phyloP scores from a whole-genome alignment of 768 basidiomycete genomes.

The Suillus subluteus region DNA sequence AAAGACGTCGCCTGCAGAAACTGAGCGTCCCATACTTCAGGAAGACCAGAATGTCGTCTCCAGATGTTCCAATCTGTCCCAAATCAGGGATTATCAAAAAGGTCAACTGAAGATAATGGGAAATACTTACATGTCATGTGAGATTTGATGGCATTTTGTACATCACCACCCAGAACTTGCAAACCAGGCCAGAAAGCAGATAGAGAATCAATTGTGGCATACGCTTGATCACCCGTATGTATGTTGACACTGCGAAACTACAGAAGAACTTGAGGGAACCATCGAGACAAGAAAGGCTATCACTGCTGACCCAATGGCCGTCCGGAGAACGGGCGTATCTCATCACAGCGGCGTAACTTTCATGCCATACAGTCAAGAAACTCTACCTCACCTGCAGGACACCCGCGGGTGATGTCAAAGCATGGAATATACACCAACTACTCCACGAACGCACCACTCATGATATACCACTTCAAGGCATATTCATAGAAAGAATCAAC shows the following conservation, averaged over 20 bases:
- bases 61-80: constrained; percentile 87
- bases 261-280: constrained; percentile 8
- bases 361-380: constrained; percentile 86
- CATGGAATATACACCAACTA: constrained; percentile 19
- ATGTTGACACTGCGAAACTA: constrained; percentile 91
- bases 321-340: constrained; percentile 79
- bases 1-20: constrained; percentile 70
- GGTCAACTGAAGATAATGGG: background rate
- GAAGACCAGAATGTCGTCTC: constrained; percentile 84
- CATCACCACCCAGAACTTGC: constrained; percentile 84
- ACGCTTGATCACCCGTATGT: constrained; percentile 71
- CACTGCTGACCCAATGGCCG: constrained; percentile 75
- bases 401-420: constrained; percentile 15
- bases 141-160: constrained; percentile 90
- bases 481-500: constrained; percentile 97
- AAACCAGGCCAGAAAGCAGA: constrained; percentile 98
- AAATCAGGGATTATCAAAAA: constrained; percentile 11
- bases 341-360: constrained; percentile 84
- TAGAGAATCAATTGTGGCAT: constrained; percentile 87
- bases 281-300: background rate
- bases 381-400: constrained; percentile 64
- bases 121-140: constrained; percentile 78
- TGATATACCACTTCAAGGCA: constrained; percentile 88
- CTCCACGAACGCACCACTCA: constrained; percentile 59
- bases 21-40: constrained; percentile 90